phyloP scores from a whole-genome alignment of 768 basidiomycete genomes.

The Boletus barrowsii region DNA sequence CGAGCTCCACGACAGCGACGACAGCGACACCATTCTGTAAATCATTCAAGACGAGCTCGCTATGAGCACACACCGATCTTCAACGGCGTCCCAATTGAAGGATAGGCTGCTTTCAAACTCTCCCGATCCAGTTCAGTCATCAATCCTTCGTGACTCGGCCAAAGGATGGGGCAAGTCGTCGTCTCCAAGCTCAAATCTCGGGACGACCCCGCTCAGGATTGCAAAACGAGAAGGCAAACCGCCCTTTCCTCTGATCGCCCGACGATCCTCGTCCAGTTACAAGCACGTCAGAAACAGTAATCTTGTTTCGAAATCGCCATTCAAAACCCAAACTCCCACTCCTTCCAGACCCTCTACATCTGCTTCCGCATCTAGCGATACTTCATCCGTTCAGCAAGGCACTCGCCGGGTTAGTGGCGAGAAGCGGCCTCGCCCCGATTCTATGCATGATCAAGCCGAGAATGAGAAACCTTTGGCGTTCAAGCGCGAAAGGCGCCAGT shows the following conservation, averaged over 20 bases:
- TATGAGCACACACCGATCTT: slow-evolving; percentile 29
- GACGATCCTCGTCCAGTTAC: slow-evolving; percentile 75
- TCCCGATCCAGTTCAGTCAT: slow-evolving; percentile 61
- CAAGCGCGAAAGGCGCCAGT: slow-evolving; percentile 73
- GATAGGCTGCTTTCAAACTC: slow-evolving; percentile 63
- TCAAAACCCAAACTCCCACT: slow-evolving; percentile 65
- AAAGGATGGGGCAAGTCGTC: slow-evolving; percentile 59
- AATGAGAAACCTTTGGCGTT: slow-evolving; percentile 68
- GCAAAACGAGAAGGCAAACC: slow-evolving; percentile 59
- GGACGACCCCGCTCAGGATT: slow-evolving; percentile 68
- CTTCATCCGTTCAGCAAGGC: slow-evolving; percentile 10
- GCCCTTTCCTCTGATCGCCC: slow-evolving; percentile 52
- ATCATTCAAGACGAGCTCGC: slow-evolving; percentile 1
- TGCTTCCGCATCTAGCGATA: slow-evolving; percentile 10
- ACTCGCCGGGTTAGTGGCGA: slow-evolving; percentile 65
- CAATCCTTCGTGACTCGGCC: slow-evolving; percentile 60
- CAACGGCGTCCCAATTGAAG: slow-evolving; percentile 45
- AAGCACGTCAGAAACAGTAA: slow-evolving; percentile 73
- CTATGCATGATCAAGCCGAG: slow-evolving; percentile 68
- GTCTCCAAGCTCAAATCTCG: slow-evolving; percentile 21
- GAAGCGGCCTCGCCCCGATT: slow-evolving; percentile 70
- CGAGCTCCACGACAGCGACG: slow-evolving; percentile 21
- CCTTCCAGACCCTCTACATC: slow-evolving; percentile 32
- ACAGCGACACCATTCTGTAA: slow-evolving; percentile 10
- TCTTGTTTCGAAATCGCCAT: slow-evolving; percentile 84